Percentiles rank a stretch among this genome's conserved stretches.
phyloP scores from a whole-genome alignment of 2,329 filamentous ascomycete species.

The Beauveria sp. region DNA sequence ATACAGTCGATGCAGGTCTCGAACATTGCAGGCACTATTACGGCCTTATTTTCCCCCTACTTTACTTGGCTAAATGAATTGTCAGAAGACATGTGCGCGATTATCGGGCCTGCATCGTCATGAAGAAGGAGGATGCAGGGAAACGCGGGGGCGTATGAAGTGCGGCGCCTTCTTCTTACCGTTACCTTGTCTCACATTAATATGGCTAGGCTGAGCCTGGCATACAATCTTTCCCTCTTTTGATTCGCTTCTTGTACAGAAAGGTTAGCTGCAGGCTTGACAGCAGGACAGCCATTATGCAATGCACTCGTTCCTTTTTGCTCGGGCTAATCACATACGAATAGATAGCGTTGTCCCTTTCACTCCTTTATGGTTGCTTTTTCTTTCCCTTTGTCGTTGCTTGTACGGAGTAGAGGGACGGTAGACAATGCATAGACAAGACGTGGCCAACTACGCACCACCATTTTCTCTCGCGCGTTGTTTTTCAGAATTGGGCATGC shows the following conservation, averaged over 20 bases:
- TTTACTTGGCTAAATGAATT: neutral
- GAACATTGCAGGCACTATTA: neutral
- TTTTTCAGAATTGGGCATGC: neutral
- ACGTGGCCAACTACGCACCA: neutral
- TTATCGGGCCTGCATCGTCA: neutral
- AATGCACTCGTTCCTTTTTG: neutral
- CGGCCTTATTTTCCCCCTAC: neutral
- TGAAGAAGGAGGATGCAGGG: neutral
- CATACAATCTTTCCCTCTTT: neutral
- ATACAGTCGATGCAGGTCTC: neutral
- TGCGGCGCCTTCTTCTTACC: neutral
- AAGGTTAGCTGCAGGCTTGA: neutral
- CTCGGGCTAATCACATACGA: neutral
- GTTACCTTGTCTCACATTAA: constrained; percentile 2
- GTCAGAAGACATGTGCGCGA: neutral
- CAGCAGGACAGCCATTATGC: neutral
- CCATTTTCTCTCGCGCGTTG: neutral
- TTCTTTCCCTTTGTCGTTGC: neutral
- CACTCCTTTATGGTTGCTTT: neutral
- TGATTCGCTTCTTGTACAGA: constrained; percentile 1
- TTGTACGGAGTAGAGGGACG: neutral
- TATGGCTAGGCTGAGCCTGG: neutral
- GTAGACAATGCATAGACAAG: neutral
- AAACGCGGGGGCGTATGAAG: neutral
- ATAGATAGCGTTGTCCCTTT: neutral